phyloP scores from a whole-genome alignment of 2,329 filamentous ascomycete genomes.

The Cucurbitaria berberidis region DNA sequence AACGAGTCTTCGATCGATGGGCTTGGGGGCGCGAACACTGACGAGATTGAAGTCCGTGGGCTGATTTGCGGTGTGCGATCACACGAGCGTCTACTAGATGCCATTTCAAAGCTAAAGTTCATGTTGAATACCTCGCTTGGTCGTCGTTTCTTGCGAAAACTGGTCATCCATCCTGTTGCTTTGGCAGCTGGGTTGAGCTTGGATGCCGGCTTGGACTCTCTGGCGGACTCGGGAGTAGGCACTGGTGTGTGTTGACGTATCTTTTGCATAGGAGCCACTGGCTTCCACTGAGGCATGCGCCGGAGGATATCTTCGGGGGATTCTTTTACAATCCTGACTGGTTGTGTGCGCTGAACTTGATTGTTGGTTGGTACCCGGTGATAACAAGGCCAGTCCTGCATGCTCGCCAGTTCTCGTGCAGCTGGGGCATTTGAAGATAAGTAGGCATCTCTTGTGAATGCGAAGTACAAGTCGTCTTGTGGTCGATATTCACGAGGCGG shows the following conservation, averaged over 20 bases:
- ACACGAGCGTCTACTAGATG: slow-evolving; percentile 6
- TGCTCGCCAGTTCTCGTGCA: not conserved
- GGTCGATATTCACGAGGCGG: slow-evolving; percentile 15
- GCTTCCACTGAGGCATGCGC: not conserved
- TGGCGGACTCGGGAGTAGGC: not conserved
- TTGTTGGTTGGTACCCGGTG: not conserved
- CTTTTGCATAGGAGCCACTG: not conserved
- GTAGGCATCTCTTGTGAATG: slow-evolving; percentile 12
- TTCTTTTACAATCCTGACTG: not conserved
- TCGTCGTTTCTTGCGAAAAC: not conserved
- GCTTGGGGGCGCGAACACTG: not conserved
- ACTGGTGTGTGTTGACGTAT: not conserved
- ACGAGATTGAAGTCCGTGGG: slow-evolving; percentile 18
- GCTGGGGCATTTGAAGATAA: slow-evolving; percentile 1
- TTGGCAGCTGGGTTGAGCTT: not conserved
- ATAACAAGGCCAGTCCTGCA: not conserved
- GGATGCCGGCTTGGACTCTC: slow-evolving; percentile 1
- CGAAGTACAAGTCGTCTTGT: slow-evolving; percentile 18
- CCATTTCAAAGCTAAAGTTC: slow-evolving; percentile 15
- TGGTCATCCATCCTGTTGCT: not conserved
- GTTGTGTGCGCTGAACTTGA: not conserved
- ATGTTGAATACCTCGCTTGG: slow-evolving; percentile 20
- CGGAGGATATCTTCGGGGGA: not conserved
- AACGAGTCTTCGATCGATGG: slow-evolving; percentile 6
- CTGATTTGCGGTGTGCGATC: slow-evolving; percentile 19